Evolutionary conservation across 2,329 filamentous ascomycete species (phyloP).

Genomic region (Diaporthe sp.): DNA sequence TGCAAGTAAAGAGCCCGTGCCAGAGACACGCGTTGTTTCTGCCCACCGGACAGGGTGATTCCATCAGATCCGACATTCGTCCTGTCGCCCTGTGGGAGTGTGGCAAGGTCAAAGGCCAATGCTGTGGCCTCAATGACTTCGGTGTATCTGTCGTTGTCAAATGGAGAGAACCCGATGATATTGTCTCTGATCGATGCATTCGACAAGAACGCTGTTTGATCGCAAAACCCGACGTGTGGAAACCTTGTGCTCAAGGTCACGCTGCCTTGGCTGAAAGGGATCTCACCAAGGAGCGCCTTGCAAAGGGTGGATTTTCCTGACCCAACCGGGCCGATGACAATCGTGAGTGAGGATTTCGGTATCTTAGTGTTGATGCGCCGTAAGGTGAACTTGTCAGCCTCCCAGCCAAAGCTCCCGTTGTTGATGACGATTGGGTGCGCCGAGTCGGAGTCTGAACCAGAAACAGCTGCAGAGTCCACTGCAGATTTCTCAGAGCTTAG

Average conservation of each 20-base stretch:
- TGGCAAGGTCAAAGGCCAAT: conserved; percentile 48
- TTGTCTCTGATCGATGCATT: conserved; percentile 38
- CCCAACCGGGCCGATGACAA: conserved; percentile 56
- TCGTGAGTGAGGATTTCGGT: conserved; percentile 46
- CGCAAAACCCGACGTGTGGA: conserved; percentile 49
- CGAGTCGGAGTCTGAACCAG: not conserved
- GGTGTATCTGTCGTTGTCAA: conserved; percentile 47
- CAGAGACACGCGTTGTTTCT: conserved; percentile 50
- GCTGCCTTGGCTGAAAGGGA: conserved; percentile 37
- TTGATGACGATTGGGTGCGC: conserved; percentile 1
- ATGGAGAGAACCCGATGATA: conserved; percentile 35
- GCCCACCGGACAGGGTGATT: conserved; percentile 54
- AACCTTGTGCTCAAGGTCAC: conserved; percentile 11
- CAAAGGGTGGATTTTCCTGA: conserved; percentile 56
- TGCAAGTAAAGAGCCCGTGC: conserved; percentile 46
- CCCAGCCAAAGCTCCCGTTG: conserved; percentile 6
- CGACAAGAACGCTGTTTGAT: conserved; percentile 35
- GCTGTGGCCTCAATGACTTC: conserved; percentile 50
- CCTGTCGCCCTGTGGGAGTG: conserved; percentile 52
- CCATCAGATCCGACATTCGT: conserved; percentile 54
- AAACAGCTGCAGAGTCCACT: not conserved
- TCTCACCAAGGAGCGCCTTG: conserved; percentile 52
- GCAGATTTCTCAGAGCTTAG: not conserved
- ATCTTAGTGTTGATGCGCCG: not conserved
- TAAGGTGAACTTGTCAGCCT: not conserved